Base-by-base conservation (phyloP, 164 flowering plant genomes). In the Berberis thunbergii region DNA sequence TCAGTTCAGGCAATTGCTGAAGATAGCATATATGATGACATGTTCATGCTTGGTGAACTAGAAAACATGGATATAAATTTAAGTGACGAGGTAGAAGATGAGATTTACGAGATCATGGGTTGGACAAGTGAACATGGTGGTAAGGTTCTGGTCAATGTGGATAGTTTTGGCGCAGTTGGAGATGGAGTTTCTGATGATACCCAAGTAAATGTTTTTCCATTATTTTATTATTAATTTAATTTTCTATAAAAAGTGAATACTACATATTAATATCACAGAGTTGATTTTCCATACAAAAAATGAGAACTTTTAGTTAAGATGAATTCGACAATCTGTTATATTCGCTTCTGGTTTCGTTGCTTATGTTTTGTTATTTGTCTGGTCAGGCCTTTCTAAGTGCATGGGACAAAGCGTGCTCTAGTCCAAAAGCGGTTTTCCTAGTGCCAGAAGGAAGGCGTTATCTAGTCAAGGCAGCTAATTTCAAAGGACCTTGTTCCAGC, bases 101-200 rank as follows among this genome's bases (percentile, higher is more conserved):
- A 57, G 43, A 38, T 70, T 59, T 62, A 64, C 61, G 79, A 73
- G 12, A 55, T 56, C 42, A 74, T 79, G 6, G 74, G 69, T 7
- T 79, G 78, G 83, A 64, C 60, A 52, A 82, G 86, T 64, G 67
- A 73, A 59, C 71, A 65, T 41, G 77, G 78, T 49, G 69, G 67
- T 44, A 84, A 84, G 73, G 76, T 77, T 74, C 74, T 87, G 62
- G 86, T 91, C 50, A 91, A 86, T 76, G 97, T 91, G 53, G 95
- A 91, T 73, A 71, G 78, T 69, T 89, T 87, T 72, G 96, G 95
- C 63, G 97, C 99, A 43, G 86, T 64, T 64, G 99, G 99, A 52
- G 91, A 94, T 85, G 99, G 97, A 54, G 72, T 79, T 67, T 64
- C 96, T 52, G 99, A 94, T 86, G 97, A 94, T 73, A 91, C 99